Evolutionary conservation across 2,329 filamentous ascomycete species (phyloP).

Genomic region (Aspergillus sp.): DNA sequence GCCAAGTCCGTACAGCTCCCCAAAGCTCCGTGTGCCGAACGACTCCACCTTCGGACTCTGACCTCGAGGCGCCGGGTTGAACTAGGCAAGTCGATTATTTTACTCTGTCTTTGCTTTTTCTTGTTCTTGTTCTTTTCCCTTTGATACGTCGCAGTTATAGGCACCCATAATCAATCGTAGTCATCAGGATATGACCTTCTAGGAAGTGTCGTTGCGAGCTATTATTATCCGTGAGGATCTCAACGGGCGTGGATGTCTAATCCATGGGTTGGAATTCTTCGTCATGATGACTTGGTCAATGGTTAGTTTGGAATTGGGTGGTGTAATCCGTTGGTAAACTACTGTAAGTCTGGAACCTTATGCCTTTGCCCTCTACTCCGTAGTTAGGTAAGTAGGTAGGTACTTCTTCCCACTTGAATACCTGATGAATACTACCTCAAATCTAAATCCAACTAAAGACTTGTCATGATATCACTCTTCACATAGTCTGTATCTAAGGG

Average conservation of each 20-base stretch:
- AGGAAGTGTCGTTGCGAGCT: not conserved
- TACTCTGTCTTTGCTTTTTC: too few species aligned
- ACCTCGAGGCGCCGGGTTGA: too few species aligned
- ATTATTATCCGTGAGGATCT: not conserved
- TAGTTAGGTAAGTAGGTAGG: not conserved
- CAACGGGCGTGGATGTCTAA: not conserved
- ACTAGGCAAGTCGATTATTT: too few species aligned
- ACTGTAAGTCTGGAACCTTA: slow-evolving; percentile 8
- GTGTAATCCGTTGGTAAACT: not conserved
- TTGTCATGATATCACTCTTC: not conserved
- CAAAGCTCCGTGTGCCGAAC: slow-evolving; percentile 21
- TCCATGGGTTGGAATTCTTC: not conserved
- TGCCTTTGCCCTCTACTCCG: not conserved
- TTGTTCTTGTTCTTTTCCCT: too few species aligned
- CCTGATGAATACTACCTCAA: not conserved
- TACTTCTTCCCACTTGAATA: not conserved
- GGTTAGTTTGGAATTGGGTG: not conserved
- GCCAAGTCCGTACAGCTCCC: not conserved
- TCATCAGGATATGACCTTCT: too few species aligned
- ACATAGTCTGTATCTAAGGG: not conserved
- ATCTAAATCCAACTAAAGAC: not conserved
- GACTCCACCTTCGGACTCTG: slow-evolving; percentile 4
- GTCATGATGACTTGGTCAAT: slow-evolving; percentile 17
- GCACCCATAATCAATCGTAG: too few species aligned
- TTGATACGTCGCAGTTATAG: too few species aligned